These are phyloP conservation scores for Neopestalotiopsis clavispora DNA, from an alignment of 2,329 filamentous ascomycete species.

Conservation along the genomic window DNA sequence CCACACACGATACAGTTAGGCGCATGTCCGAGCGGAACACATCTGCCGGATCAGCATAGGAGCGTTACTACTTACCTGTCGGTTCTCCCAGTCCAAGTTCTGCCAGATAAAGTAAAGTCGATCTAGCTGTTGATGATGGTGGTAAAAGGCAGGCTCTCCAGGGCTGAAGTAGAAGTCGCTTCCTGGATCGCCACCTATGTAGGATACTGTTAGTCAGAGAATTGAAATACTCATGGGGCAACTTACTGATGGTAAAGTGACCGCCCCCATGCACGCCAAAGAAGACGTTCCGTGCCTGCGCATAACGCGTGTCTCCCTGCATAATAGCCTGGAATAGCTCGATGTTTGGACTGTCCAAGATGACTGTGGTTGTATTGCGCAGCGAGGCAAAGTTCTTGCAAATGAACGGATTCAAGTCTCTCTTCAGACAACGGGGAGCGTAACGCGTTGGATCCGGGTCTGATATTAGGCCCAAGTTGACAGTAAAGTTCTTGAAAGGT, in stretches of 20 bases:
- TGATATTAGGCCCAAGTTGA: slow-evolving; percentile 44
- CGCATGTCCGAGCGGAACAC: neutral
- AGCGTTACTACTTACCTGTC: slow-evolving; percentile 33
- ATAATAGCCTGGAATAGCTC: slow-evolving; percentile 45
- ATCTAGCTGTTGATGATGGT: slow-evolving; percentile 52
- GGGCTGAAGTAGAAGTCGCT: slow-evolving; percentile 49
- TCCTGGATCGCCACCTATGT: slow-evolving; percentile 49
- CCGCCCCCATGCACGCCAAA: slow-evolving; percentile 40
- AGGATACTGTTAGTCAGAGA: slow-evolving; percentile 26
- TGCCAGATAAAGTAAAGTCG: slow-evolving; percentile 55
- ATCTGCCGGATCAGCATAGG: slow-evolving; percentile 21
- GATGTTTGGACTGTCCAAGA: slow-evolving; percentile 40
- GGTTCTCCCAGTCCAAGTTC: slow-evolving; percentile 45
- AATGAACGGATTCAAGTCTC: slow-evolving; percentile 42
- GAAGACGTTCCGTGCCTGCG: slow-evolving; percentile 31
- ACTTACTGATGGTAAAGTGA: slow-evolving; percentile 39
- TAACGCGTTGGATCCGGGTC: slow-evolving; percentile 36
- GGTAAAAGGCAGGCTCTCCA: slow-evolving; percentile 50
- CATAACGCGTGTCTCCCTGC: slow-evolving; percentile 41
- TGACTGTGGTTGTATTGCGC: slow-evolving; percentile 41
- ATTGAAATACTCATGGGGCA: neutral
- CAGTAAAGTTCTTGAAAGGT: slow-evolving; percentile 47
- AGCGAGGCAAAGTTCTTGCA: slow-evolving; percentile 34
- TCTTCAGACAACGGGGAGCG: slow-evolving; percentile 48
- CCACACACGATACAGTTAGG: too few species aligned